Percentiles rank a stretch among this genome's conserved stretches.
Conservation (phyloP, 2,329 filamentous ascomycete species). For the Orbilia blumenaviensis region DNA sequence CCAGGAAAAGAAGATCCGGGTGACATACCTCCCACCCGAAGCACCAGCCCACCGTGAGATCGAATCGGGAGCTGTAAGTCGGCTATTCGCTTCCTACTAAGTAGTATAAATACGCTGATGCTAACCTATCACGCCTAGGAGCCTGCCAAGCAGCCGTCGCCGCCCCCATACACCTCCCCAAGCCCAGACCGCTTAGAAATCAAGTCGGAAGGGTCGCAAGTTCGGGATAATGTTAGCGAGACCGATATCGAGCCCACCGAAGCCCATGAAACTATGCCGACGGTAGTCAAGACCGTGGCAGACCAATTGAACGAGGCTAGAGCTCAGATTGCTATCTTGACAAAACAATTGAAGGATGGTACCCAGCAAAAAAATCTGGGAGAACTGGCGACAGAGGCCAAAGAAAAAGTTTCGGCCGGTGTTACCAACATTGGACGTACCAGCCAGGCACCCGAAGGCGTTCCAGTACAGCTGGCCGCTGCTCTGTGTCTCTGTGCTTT, state of each 20-base stretch:
- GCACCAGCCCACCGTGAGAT: slow-evolving; percentile 51
- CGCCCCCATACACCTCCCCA: slow-evolving; percentile 56
- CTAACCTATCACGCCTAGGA: neutral
- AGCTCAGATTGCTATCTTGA: slow-evolving; percentile 74
- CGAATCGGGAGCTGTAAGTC: slow-evolving; percentile 54
- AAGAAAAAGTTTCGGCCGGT: slow-evolving; percentile 67
- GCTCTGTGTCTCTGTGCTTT: slow-evolving; percentile 88
- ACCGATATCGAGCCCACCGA: slow-evolving; percentile 58
- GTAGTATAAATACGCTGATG: neutral
- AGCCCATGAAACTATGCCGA: slow-evolving; percentile 59
- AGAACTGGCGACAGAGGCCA: slow-evolving; percentile 63
- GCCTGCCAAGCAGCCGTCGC: slow-evolving; percentile 51
- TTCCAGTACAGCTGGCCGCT: slow-evolving; percentile 85
- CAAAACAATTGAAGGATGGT: slow-evolving; percentile 71
- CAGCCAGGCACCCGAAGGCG: slow-evolving; percentile 73
- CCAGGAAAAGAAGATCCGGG: slow-evolving; percentile 94
- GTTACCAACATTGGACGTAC: slow-evolving; percentile 63
- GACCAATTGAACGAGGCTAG: slow-evolving; percentile 78
- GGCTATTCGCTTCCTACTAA: neutral
- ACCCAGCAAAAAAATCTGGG: slow-evolving; percentile 81
- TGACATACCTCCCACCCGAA: slow-evolving; percentile 77
- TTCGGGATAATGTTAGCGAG: slow-evolving; percentile 56
- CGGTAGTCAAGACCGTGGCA: slow-evolving; percentile 71
- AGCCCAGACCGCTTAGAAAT: slow-evolving; percentile 54
- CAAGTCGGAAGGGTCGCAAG: slow-evolving; percentile 57